Conservation (phyloP, 2,329 filamentous ascomycete genomes). For the Escovopsis weberi region DNA sequence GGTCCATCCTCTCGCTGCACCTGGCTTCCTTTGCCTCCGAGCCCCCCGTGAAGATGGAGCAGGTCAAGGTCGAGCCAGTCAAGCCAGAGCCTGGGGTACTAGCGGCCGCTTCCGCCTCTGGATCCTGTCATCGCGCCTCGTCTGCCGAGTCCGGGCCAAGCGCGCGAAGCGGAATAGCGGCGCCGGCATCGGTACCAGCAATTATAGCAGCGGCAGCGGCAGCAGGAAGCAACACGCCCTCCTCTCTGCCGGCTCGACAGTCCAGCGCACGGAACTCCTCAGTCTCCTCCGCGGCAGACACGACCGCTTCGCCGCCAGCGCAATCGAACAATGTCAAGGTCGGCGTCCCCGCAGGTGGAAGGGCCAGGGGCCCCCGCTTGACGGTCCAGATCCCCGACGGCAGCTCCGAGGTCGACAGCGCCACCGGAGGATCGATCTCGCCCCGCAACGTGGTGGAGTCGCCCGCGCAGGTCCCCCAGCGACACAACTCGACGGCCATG, state of each 20-base stretch:
- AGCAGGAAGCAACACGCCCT: constrained; percentile 29
- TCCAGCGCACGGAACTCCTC: constrained; percentile 34
- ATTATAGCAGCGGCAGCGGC: no score
- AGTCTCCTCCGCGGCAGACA: constrained; percentile 51
- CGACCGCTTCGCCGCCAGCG: constrained; percentile 52
- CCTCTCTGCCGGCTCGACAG: constrained; percentile 39
- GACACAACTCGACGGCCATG: constrained; percentile 46
- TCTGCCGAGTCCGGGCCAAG: constrained; percentile 48
- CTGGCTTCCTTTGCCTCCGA: constrained; percentile 53
- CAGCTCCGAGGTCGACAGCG: constrained; percentile 60
- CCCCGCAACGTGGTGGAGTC: constrained; percentile 44
- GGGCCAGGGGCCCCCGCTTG: constrained; percentile 64
- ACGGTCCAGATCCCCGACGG: constrained; percentile 95
- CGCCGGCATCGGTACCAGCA: no score
- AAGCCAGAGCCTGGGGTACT: constrained; percentile 10
- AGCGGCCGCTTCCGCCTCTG: constrained; percentile 9
- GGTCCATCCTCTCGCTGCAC: constrained; percentile 77
- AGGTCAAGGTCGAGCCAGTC: constrained; percentile 15
- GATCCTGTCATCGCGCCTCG: constrained; percentile 33
- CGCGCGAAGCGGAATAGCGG: no score
- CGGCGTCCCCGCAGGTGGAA: constrained; percentile 43
- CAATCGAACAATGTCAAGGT: constrained; percentile 63
- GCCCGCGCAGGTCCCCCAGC: constrained; percentile 39
- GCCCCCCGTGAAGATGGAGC: constrained; percentile 17
- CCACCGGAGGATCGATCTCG: constrained; percentile 56